phyloP scores from a whole-genome alignment of 768 basidiomycete species.

The Tulasnella sp. region DNA sequence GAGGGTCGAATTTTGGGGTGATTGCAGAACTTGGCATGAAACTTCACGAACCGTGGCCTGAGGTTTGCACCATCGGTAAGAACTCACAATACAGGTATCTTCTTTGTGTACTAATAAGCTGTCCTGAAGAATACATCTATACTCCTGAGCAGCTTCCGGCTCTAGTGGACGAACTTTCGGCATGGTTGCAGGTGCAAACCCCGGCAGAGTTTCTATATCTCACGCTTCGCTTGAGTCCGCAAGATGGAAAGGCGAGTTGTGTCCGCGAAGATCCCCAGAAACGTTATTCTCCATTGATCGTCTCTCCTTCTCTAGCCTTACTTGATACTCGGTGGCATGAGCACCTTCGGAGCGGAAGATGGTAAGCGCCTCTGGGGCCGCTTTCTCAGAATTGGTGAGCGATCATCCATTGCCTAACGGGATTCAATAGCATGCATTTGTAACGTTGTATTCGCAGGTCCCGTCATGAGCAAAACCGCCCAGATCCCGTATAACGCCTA shows the following conservation, averaged over 20 bases:
- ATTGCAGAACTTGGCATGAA: slow-evolving; percentile 5
- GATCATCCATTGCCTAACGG: background rate
- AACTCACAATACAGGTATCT: too few species aligned
- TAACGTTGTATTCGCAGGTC: background rate
- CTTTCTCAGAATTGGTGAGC: too few species aligned
- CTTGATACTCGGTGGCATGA: background rate
- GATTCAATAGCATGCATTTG: background rate
- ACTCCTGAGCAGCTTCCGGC: background rate
- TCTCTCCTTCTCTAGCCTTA: too few species aligned
- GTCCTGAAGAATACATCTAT: background rate
- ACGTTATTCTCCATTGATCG: too few species aligned
- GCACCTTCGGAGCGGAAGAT: too few species aligned
- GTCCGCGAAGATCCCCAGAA: too few species aligned
- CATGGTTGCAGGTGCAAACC: too few species aligned
- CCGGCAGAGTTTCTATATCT: background rate
- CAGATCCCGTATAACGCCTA: background rate
- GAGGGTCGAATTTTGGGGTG: slow-evolving; percentile 10
- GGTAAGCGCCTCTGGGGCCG: background rate
- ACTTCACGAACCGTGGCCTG: background rate
- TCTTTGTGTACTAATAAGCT: too few species aligned
- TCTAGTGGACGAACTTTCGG: too few species aligned
- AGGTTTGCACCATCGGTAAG: background rate
- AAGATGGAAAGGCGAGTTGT: too few species aligned
- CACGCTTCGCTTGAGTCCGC: too few species aligned
- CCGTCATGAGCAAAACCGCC: background rate